phyloP scores from a whole-genome alignment of 352 stramenopile genomes.

The Phytophthora citrophthora region DNA sequence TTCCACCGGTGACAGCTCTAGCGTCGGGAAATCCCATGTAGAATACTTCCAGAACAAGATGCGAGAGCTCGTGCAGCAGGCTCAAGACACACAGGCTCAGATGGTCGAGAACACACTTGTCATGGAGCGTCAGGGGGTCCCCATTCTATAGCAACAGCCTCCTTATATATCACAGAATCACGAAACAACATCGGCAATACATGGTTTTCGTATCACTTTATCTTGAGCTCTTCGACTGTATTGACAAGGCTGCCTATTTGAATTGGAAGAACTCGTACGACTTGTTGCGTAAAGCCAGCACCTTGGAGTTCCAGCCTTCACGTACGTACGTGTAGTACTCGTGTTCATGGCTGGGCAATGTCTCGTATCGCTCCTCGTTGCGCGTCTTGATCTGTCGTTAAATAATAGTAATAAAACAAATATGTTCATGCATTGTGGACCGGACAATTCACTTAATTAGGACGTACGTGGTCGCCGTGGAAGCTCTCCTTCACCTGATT shows the following conservation, averaged over 20 bases:
- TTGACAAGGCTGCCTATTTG: conserved; percentile 28
- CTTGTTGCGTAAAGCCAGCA: conserved; percentile 67
- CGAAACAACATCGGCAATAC: conserved; percentile 13
- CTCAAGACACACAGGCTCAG: conserved; percentile 73
- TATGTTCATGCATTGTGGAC: background rate
- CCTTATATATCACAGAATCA: background rate
- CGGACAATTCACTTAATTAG: background rate
- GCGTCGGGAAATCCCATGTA: conserved; percentile 20
- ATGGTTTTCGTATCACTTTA: conserved; percentile 25
- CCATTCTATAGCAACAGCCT: conserved; percentile 28
- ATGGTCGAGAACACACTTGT: conserved; percentile 63
- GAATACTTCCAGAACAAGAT: conserved; percentile 73
- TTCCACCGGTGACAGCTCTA: conserved; percentile 5
- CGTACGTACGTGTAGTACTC: conserved; percentile 85
- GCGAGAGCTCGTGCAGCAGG: conserved; percentile 69
- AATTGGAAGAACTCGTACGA: conserved; percentile 57
- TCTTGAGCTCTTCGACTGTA: conserved; percentile 10
- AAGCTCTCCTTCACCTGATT: conserved; percentile 72
- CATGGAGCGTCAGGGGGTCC: conserved; percentile 54
- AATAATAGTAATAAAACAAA: conserved; percentile 1
- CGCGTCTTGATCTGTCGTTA: conserved; percentile 26
- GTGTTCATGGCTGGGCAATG: conserved; percentile 73
- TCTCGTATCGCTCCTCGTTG: conserved; percentile 61
- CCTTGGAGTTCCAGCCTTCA: conserved; percentile 74
- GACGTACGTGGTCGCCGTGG: conserved; percentile 37